These are phyloP conservation scores for Didymella exigua DNA, from an alignment of 2,329 filamentous ascomycete species.

Conservation along the genomic window DNA sequence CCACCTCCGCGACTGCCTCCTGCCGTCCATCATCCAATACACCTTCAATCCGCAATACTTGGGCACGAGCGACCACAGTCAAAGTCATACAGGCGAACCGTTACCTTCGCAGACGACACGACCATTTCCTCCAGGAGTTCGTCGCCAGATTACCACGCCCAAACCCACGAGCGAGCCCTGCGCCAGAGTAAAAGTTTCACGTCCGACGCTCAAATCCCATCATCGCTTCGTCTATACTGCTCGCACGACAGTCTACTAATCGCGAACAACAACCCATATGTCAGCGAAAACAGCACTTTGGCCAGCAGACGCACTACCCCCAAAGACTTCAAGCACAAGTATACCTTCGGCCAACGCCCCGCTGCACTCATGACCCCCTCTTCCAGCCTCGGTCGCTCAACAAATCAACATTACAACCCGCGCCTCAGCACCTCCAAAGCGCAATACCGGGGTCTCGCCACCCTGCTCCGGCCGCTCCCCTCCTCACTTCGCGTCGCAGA, in stretches of 20 bases:
- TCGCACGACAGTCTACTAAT: constrained; percentile 8
- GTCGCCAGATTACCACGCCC: not conserved
- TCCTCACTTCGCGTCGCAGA: constrained; percentile 2
- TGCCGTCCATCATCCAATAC: not conserved
- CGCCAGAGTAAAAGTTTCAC: constrained; percentile 2
- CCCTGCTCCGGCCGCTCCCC: constrained; percentile 1
- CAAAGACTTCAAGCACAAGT: constrained; percentile 19
- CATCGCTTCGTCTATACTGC: constrained; percentile 2
- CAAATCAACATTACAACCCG: constrained; percentile 1
- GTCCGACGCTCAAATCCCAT: not conserved
- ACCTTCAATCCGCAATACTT: not conserved
- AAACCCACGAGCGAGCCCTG: not conserved
- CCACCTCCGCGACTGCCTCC: not conserved
- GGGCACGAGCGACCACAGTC: constrained; percentile 5
- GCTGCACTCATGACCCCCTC: not conserved
- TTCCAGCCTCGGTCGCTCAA: not conserved
- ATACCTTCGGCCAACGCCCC: constrained; percentile 18
- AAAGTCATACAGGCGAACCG: not conserved
- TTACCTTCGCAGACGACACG: constrained; percentile 3
- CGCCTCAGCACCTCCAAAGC: constrained; percentile 5
- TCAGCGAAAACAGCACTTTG: not conserved
- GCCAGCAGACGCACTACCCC: constrained; percentile 9
- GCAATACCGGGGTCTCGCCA: constrained; percentile 6
- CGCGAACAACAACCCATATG: not conserved
- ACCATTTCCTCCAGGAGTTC: constrained; percentile 9